phyloP scores from a whole-genome alignment of 2,329 filamentous ascomycete species.

The Onygenales sp. region DNA sequence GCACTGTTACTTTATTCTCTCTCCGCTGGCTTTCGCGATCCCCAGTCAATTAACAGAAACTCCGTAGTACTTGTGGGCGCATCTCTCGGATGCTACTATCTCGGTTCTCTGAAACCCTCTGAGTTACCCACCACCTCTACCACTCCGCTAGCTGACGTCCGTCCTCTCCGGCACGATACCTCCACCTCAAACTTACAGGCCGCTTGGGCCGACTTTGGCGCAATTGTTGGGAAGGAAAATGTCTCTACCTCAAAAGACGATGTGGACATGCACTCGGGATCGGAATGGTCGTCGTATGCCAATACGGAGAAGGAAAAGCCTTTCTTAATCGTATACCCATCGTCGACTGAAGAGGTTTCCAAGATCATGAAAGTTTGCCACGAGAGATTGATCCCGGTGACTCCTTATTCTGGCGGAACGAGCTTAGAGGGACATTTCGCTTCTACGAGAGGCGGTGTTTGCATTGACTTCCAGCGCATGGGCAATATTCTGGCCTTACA shows the following conservation, averaged over 20 bases:
- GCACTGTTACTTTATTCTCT: background rate
- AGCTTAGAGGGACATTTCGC: slow-evolving; percentile 84
- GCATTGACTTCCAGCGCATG: slow-evolving; percentile 80
- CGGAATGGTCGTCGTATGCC: slow-evolving; percentile 52
- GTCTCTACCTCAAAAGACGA: slow-evolving; percentile 49
- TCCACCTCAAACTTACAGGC: slow-evolving; percentile 51
- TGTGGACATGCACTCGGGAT: slow-evolving; percentile 48
- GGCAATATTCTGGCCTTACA: slow-evolving; percentile 68
- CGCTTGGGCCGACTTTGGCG: slow-evolving; percentile 54
- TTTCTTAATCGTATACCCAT: slow-evolving; percentile 63
- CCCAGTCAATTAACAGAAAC: slow-evolving; percentile 7
- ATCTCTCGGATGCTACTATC: slow-evolving; percentile 45
- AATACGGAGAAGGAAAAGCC: slow-evolving; percentile 34
- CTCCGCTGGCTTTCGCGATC: background rate
- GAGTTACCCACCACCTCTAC: slow-evolving; percentile 46
- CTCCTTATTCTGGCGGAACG: slow-evolving; percentile 78
- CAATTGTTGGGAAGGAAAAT: slow-evolving; percentile 53
- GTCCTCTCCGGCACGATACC: slow-evolving; percentile 45
- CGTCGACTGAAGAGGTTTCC: slow-evolving; percentile 73
- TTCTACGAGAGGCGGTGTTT: slow-evolving; percentile 71
- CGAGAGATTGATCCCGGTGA: slow-evolving; percentile 68
- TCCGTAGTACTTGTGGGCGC: slow-evolving; percentile 41
- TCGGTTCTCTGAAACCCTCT: slow-evolving; percentile 42
- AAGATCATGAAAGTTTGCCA: slow-evolving; percentile 84
- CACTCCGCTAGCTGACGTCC: slow-evolving; percentile 39